A percentile compares a stretch with the other conserved stretches of the same genome.
Evolutionary conservation across 2,329 filamentous ascomycete genomes (phyloP).

Genomic region (Colletotrichum noveboracense): DNA sequence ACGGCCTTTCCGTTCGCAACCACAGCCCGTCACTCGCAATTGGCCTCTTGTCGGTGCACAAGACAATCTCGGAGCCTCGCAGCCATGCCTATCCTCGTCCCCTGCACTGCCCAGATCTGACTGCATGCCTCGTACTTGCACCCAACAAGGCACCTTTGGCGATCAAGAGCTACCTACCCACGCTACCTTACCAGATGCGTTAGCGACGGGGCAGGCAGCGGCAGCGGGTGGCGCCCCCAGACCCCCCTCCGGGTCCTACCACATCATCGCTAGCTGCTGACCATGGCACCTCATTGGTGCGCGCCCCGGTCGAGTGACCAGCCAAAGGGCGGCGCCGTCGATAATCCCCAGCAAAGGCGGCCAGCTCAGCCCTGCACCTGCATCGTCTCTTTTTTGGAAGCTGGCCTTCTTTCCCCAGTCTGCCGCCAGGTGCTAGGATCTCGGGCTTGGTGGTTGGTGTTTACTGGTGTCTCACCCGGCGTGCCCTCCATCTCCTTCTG

Average conservation of each 20-base stretch:
- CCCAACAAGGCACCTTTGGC: neutral
- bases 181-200: neutral
- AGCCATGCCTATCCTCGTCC: neutral
- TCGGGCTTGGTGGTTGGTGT: neutral
- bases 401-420: neutral
- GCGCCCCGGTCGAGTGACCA: constrained; percentile 18
- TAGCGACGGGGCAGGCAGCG: neutral
- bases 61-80: neutral
- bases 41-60: neutral
- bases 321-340: constrained; percentile 10
- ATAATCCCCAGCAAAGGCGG: neutral
- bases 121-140: constrained; percentile 1
- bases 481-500: neutral
- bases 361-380: constrained; percentile 18
- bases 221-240: constrained; percentile 10
- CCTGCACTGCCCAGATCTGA: constrained; percentile 16
- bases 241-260: neutral
- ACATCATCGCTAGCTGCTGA: constrained; percentile 3
- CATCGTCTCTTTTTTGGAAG: neutral
- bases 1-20: neutral
- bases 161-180: neutral
- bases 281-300: neutral
- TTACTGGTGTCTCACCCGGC: constrained; percentile 3
- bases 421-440: neutral
- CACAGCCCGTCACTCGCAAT: neutral